Conservation (phyloP, 306 rosid genomes). For the Glycyrrhiza uralensis region DNA sequence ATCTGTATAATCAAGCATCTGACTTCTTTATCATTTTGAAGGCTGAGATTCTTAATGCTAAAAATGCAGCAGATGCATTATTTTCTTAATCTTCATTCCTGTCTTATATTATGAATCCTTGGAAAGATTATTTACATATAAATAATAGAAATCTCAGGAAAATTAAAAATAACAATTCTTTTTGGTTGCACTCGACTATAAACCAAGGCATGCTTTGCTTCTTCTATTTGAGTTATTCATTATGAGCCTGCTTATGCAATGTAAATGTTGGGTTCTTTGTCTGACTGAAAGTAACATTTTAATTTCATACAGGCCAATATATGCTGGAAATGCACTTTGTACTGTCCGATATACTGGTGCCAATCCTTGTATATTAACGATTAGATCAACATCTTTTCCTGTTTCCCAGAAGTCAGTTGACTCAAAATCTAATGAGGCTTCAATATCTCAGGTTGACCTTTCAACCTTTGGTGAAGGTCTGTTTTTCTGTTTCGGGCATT, state of each 20-base stretch:
- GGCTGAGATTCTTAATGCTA: neutral
- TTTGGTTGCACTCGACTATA: neutral
- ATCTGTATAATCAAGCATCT: neutral
- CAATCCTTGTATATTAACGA: constrained; percentile 80
- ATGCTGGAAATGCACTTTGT: constrained; percentile 95
- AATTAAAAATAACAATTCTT: neutral
- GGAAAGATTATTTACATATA: neutral
- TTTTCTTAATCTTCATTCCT: neutral
- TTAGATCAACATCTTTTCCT: constrained; percentile 85
- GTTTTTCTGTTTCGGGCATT: constrained; percentile 38
- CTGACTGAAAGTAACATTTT: constrained; percentile 11
- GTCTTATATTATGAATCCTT: neutral
- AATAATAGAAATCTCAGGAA: neutral
- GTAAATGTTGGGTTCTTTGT: constrained; percentile 8
- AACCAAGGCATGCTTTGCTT: neutral
- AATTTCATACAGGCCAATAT: constrained; percentile 75
- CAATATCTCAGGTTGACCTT: constrained; percentile 88
- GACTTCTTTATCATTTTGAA: neutral
- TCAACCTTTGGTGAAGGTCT: constrained; percentile 81
- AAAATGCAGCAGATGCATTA: neutral
- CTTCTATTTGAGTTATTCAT: neutral
- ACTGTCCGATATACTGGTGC: constrained; percentile 71
- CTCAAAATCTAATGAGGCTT: constrained; percentile 52
- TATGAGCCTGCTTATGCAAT: constrained; percentile 14
- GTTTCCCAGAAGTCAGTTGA: constrained; percentile 40